phyloP scores from a whole-genome alignment of 257 asterid species.

The Dorcoceras hygrometricum region DNA sequence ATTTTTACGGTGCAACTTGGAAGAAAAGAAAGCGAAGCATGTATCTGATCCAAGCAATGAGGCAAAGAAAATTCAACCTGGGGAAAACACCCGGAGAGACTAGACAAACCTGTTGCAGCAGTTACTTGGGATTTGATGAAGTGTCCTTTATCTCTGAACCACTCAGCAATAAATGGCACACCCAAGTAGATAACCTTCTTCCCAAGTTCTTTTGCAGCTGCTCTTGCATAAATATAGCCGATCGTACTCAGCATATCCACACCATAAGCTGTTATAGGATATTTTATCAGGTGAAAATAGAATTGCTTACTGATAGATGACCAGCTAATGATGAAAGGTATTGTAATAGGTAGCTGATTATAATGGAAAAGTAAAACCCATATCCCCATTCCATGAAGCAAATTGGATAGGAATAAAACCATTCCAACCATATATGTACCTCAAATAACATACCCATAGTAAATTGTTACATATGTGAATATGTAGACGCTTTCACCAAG shows the following conservation, averaged over 20 bases:
- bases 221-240: slow-evolving; percentile 93
- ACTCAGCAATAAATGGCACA: slow-evolving; percentile 93
- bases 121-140: slow-evolving; percentile 96
- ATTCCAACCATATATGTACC: neutral
- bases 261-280: slow-evolving; percentile 77
- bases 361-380: slow-evolving; percentile 7
- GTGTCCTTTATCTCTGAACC: slow-evolving; percentile 99
- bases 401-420: neutral
- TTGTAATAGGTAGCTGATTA: slow-evolving; percentile 7
- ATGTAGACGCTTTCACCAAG: no score
- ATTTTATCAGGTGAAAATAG: slow-evolving; percentile 29
- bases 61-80: slow-evolving; percentile 13
- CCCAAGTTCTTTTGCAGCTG: slow-evolving; percentile 97
- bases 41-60: slow-evolving; percentile 7
- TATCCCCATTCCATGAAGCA: slow-evolving; percentile 4
- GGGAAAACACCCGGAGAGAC: slow-evolving; percentile 1
- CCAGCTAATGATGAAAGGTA: slow-evolving; percentile 13
- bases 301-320: slow-evolving; percentile 19
- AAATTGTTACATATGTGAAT: no score
- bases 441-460: neutral
- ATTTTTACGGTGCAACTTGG: slow-evolving; percentile 11
- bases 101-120: slow-evolving; percentile 85
- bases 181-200: slow-evolving; percentile 93
- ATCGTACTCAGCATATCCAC: slow-evolving; percentile 97
- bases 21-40: slow-evolving; percentile 8